phyloP scores from a whole-genome alignment of 2,329 filamentous ascomycete species.

The Rhexocercosporidium sp. region DNA sequence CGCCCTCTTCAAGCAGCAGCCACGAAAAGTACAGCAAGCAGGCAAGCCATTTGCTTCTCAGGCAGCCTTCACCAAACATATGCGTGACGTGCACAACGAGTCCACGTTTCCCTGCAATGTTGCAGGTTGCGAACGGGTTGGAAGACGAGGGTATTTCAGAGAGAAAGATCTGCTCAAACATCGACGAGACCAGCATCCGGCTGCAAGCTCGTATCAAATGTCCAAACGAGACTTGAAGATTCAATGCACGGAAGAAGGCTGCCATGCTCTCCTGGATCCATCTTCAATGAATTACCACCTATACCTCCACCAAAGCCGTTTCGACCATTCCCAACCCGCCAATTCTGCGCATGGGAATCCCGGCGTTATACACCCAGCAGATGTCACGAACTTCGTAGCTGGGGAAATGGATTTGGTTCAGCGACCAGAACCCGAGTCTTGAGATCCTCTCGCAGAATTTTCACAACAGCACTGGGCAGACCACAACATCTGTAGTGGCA shows the following conservation, averaged over 20 bases:
- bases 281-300: not conserved
- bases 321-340: too few relatives aligned
- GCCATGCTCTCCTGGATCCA: not conserved
- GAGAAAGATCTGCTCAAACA: conserved; percentile 27
- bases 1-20: conserved; percentile 17
- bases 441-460: too few relatives aligned
- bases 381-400: too few relatives aligned
- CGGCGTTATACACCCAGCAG: too few relatives aligned
- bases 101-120: conserved; percentile 43
- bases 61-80: conserved; percentile 44
- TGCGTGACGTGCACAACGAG: conserved; percentile 45
- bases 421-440: too few relatives aligned
- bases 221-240: not conserved
- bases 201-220: not conserved
- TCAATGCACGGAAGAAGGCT: not conserved
- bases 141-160: conserved; percentile 30
- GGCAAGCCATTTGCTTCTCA: conserved; percentile 25
- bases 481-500: too few relatives aligned
- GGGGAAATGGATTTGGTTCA: too few relatives aligned
- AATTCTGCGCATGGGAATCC: too few relatives aligned
- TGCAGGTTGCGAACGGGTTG: conserved; percentile 36
- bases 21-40: not conserved
- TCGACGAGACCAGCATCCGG: not conserved
- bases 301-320: too few relatives aligned
- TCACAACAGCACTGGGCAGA: too few relatives aligned